These are phyloP conservation scores for Pseudonectria buxi DNA, from an alignment of 2,329 filamentous ascomycete genomes.

Conservation along the genomic window DNA sequence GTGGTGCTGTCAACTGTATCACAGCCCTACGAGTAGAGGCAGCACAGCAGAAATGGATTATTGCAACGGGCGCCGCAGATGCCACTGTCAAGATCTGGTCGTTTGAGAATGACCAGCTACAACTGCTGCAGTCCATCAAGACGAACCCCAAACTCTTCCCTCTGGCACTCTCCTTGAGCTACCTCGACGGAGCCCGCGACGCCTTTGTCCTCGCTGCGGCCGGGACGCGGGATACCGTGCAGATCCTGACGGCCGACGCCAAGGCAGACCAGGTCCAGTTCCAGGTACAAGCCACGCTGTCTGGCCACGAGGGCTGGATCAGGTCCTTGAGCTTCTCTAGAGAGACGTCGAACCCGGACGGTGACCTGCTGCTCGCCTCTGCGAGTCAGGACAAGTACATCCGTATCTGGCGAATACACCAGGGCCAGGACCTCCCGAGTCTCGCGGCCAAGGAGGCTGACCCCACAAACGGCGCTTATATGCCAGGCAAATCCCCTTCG, in stretches of 20 bases:
- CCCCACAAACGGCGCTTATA: constrained; percentile 49
- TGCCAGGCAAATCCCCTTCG: constrained; percentile 66
- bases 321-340: constrained; percentile 72
- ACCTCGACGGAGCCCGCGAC: constrained; percentile 45
- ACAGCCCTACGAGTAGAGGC: constrained; percentile 32
- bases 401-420: constrained; percentile 80
- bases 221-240: constrained; percentile 75
- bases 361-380: constrained; percentile 78
- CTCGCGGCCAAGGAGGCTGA: constrained; percentile 49
- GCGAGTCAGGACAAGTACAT: constrained; percentile 98
- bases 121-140: constrained; percentile 62
- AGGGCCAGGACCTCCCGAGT: constrained; percentile 57
- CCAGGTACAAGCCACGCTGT: constrained; percentile 65
- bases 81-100: constrained; percentile 66
- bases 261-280: constrained; percentile 44
- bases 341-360: constrained; percentile 46
- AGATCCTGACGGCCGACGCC: constrained; percentile 62
- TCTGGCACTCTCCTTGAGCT: constrained; percentile 63
- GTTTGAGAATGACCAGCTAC: constrained; percentile 42
- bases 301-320: constrained; percentile 93
- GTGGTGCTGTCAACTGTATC: constrained; percentile 68
- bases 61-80: constrained; percentile 79
- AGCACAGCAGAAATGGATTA: constrained; percentile 32
- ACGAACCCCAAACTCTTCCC: constrained; percentile 78
- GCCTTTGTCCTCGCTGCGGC: constrained; percentile 70